Conservation (phyloP, 2,329 filamentous ascomycete species). For the Dactylellina sp. region DNA sequence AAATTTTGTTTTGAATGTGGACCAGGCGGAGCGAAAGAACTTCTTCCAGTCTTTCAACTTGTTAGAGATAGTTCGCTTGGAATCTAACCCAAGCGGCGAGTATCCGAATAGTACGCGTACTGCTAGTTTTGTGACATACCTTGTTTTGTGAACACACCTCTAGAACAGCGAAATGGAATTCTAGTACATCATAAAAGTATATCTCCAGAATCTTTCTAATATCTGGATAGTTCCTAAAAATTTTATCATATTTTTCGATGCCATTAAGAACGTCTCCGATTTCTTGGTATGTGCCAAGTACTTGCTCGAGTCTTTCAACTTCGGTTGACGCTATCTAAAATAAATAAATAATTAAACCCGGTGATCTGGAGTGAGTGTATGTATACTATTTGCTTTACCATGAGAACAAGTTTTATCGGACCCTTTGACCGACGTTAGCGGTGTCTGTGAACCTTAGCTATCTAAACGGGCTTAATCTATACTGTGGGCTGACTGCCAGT, state of each 20-base stretch:
- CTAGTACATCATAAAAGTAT: conserved; percentile 59
- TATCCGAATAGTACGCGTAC: too few species aligned
- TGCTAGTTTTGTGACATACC: too few species aligned
- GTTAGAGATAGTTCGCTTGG: too few species aligned
- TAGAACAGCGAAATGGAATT: conserved; percentile 58
- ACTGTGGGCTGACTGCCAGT: too few species aligned
- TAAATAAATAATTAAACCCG: not conserved
- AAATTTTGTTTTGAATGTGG: conserved; percentile 55
- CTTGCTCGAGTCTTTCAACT: conserved; percentile 55
- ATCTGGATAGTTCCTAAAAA: conserved; percentile 45
- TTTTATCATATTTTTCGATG: conserved; percentile 56
- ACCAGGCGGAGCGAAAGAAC: conserved; percentile 56
- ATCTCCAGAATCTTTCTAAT: conserved; percentile 55
- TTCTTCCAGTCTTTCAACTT: conserved; percentile 41
- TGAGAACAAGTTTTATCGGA: conserved; percentile 14
- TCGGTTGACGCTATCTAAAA: conserved; percentile 31
- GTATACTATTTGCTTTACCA: not conserved
- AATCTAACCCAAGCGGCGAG: too few species aligned
- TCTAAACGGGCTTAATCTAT: conserved; percentile 44
- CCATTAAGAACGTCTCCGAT: conserved; percentile 58
- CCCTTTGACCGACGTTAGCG: not conserved
- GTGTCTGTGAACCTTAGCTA: conserved; percentile 26
- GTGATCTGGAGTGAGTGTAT: too few species aligned
- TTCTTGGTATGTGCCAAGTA: conserved; percentile 59
- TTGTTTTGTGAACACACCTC: conserved; percentile 57